Percentiles rank a stretch among this genome's conserved stretches.
phyloP scores from a whole-genome alignment of 1,284 basidiomycete genomes.

The Agaricales sp. region DNA sequence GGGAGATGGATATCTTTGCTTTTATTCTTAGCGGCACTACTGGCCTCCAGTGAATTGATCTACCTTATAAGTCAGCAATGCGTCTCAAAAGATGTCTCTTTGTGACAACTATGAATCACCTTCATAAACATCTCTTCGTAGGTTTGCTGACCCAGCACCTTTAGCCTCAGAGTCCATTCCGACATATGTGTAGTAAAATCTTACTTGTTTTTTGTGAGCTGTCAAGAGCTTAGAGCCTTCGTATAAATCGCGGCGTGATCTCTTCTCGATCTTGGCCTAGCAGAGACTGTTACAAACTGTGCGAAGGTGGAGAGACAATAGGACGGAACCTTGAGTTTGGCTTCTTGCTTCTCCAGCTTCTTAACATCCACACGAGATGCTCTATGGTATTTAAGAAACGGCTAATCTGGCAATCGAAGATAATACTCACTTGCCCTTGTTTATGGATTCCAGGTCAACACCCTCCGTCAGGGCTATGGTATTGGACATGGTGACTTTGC shows the following conservation, averaged over 20 bases:
- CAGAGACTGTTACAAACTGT: not conserved
- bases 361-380: conserved; percentile 95
- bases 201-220: conserved; percentile 81
- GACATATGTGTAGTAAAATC: conserved; percentile 8
- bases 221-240: conserved; percentile 95
- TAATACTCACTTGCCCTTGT: conserved; percentile 76
- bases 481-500: conserved; percentile 72
- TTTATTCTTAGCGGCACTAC: conserved; percentile 78
- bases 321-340: conserved; percentile 71
- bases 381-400: conserved; percentile 28
- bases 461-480: conserved; percentile 81
- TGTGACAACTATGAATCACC: no score
- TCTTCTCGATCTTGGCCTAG: conserved; percentile 94
- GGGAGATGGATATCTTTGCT: conserved; percentile 95
- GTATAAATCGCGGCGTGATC: conserved; percentile 81
- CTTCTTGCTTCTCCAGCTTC: conserved; percentile 97
- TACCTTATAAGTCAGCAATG: conserved; percentile 17
- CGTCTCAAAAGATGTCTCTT: no score
- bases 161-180: conserved; percentile 4
- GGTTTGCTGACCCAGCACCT: conserved; percentile 51
- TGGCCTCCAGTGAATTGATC: conserved; percentile 93
- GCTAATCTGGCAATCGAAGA: conserved; percentile 9
- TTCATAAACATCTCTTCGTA: conserved; percentile 99
- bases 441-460: conserved; percentile 89
- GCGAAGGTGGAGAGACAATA: not conserved